Evolutionary conservation across 2,329 filamentous ascomycete species (phyloP), one percentile per base, ranked within the genome.

Genomic region (Penicillium crustosum): DNA sequence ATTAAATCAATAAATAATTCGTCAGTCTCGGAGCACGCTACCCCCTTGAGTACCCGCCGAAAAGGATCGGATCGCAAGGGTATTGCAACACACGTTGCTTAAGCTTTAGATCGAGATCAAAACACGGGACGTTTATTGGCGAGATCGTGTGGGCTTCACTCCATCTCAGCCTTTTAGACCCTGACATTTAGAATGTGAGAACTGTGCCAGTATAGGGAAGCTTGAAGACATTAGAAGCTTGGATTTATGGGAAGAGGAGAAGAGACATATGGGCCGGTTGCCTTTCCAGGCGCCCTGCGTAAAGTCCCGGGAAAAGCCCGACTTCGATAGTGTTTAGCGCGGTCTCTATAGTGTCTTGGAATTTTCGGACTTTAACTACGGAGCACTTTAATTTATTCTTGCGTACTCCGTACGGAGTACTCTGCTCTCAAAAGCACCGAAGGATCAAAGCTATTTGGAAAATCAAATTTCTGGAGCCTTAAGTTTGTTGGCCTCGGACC

Each of bases 41-140:
- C 59, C 60, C 35, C 31, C 59, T 66, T 61, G 29, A 64, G 59
- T 55, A 63, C 48, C 25, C 17, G 41, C 50, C 54, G 19, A 53
- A 35, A 36, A 43, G 23, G 31, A 55, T 52, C 53, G 44, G 53
- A 49, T 49, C 53, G 53, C 53, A 55, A 55, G 53, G 47, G 38
- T 55, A 27, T 55, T 44, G 45, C 42, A 38, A 52, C 49, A 53
- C 58, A 49, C 43, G 47, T 47, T 58, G 59, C 55, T 60, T 63
- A 67, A 67, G 61, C 65, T 67, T 67, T 60, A 55, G 61, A 66
- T 66, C 63, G 62, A 63, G 65, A 66, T 67, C 65, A 62, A 62
- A 53, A 57, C 58, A 44, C 51, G 60, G 53, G 52, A 59, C 54
- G 53, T 59, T 53, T 57, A 66, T 62, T 61, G 61, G 60, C 25